Base-by-base conservation (phyloP, 2,329 filamentous ascomycete species). In the Coniochaeta pulveracea region DNA sequence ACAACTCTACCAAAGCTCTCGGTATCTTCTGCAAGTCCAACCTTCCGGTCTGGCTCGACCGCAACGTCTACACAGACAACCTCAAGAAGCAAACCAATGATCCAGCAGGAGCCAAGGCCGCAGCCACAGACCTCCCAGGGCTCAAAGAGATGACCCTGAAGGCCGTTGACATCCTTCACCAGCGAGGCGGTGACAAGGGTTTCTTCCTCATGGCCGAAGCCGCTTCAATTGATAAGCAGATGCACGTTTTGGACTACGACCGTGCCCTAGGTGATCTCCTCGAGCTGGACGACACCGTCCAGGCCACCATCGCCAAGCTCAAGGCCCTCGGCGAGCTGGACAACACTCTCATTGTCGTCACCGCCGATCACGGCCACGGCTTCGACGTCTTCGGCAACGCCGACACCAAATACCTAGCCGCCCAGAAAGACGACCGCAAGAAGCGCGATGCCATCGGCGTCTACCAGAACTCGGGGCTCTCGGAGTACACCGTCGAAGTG, bases 141-240 rank as follows among this genome's bases (percentile, higher is more conserved):
- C 73, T 91, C 33, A 89, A 85, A 59, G 82, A 91, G 27, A 93
- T 93, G 85, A 88, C 85, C 0, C 64, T 88, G 45, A 93, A 93
- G 63, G 84, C 84, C 16, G 71, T 91, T 32, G 82, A 89, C 38
- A 75, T 89, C 34, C 71, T 91, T n/a, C 60, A 80, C 53, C 65
- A 65, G 24, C 68, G 73, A 37, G 74, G 76, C 18, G 69, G 69
- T 21, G 68, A 80, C 37, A 69, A 82, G 38, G 85, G 85, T 5
- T 93, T 81, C 70, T 85, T 91, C 66, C 67, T 93, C 49, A 91
- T 93, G 84, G 76, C 77, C 10, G 85, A 93, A 56, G 85, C 80
- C 17, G 85, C 85, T 11, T 84, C 76, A 2, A 82, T 93, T 45
- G 85, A 91, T 60, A 93, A 93, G 67, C 80, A 85, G 67, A 91